Base-by-base conservation (phyloP, 768 basidiomycete species). In the Russula foetens region DNA sequence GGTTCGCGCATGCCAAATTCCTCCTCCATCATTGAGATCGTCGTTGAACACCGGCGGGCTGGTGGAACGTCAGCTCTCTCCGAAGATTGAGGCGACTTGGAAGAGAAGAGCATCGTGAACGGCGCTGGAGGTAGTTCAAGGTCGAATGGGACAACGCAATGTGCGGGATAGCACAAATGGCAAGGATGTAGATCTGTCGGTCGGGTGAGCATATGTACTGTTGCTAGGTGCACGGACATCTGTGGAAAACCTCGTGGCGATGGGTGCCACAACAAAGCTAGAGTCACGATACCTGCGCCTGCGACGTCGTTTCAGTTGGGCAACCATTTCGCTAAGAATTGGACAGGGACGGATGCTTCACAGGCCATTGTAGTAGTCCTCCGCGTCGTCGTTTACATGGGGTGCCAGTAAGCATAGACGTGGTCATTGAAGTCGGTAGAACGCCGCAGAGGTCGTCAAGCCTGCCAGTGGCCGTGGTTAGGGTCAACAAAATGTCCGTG, bases 11-110 rank as follows among this genome's bases (percentile, higher is more conserved):
- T 51, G 44, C 60, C 60, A 33, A 61, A 39, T 26, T 61, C 60
- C 39, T 51, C 35, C 44, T 61, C 60, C 60, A 61, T 51, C 49
- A 45, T 31, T 12, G 55, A 56, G 28, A 61, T 56, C 3, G 49
- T 56, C 47, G 60, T 61, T 28, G 60, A 61, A 29, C 24, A 24
- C 28, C 60, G 43, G 35, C 54, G 54, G 28, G 14, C 9, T 23
- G 49, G 55, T n/a, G 8, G 2, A 19, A 4, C 44, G 4, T 52
- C 43, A 9, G 11, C 26, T 15, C 8, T 39, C 15, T 44, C 41
- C 26, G 48, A 15, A 4, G 44, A 31, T 23, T 24, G 33, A 29
- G 49, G 9, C 5, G 21, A 3, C 6, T 15, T 31, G 4, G 14
- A 28, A 39, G 43, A 61, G 26, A 52, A 56, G 44, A 41, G 28